Evolutionary conservation across 192 early-diverging fungal genomes (phyloP), one percentile per base, ranked within the genome.

Genomic region (Coemansia sp.): DNA sequence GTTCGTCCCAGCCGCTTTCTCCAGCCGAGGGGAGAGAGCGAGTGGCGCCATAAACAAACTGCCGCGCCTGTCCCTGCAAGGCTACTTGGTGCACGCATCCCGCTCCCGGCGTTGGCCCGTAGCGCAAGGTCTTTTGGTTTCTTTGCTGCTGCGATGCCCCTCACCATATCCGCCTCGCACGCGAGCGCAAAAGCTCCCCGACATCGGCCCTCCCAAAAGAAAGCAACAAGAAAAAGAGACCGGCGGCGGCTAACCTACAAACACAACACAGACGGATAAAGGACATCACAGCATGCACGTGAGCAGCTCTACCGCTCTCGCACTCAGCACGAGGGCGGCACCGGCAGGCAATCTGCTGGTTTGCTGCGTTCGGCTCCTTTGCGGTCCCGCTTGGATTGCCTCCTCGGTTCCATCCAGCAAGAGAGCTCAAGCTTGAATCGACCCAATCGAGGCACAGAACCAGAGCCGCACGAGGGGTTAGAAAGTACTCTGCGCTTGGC

Each of bases 401-500:
- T 4, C n/a, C 43, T 6, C 43, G 16, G 1, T 45, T n/a, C 43
- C 43, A 45, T 10, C 43, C 10, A 34, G 34, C 34, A 34, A 34
- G 34, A 3, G 34, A 3, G 8, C 4, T 3, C 34, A 8, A 3
- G 34, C 34, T 34, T 6, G 34, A 8, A 34, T 6, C 3, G 34
- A 42, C 40, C 6, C 40, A 42, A 2, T 13, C 40, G 46, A 23
- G 46, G 46, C 46, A 20, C 0, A 16, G 28, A 34, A 30, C 46
- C 0, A 16, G 28, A 34, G 53, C 53, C 53, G 31, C 15, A 56
- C 28, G 53, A 56, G 53, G 53, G 53, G 53, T 56, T 56, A 56
- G 53, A 56, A 56, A n/a, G 52, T 16, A 20, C 53, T 56, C 29
- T 16, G 31, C 13, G 18, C 5, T 6, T 9, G 5, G 10, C 16